These are phyloP conservation scores for Saitozyma podzolica DNA, from an alignment of 768 basidiomycete genomes.

Conservation along the genomic window DNA sequence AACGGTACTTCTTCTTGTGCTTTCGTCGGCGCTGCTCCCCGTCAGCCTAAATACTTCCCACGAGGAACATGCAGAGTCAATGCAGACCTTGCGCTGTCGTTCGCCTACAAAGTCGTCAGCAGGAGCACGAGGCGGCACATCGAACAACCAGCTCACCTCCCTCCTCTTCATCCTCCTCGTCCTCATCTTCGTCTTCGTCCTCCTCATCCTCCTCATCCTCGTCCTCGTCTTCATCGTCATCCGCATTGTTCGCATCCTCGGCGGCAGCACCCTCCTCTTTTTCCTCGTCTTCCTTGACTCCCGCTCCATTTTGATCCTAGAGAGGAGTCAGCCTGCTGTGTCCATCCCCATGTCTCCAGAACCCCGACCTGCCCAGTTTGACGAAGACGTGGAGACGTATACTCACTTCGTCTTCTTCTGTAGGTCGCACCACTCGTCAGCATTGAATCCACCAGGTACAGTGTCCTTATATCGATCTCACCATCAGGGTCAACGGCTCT, in stretches of 20 bases:
- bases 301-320: no score
- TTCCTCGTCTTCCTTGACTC: slow-evolving; percentile 46
- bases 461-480: slow-evolving; percentile 6
- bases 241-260: slow-evolving; percentile 40
- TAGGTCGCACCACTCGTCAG: slow-evolving; percentile 6
- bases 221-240: slow-evolving; percentile 12
- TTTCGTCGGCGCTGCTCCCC: slow-evolving; percentile 9
- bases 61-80: no score
- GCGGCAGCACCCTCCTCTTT: slow-evolving; percentile 53
- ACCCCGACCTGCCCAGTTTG: no score
- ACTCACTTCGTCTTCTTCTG: slow-evolving; percentile 18
- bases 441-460: slow-evolving; percentile 17
- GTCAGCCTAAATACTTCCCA: not conserved
- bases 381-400: not conserved
- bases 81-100: no score
- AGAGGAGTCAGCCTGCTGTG: no score
- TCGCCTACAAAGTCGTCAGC: no score
- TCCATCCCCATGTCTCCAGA: no score
- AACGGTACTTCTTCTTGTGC: slow-evolving; percentile 62
- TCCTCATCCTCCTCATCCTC: slow-evolving; percentile 16
- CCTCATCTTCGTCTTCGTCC: slow-evolving; percentile 18
- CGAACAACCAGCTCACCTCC: slow-evolving; percentile 18
- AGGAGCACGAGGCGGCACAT: not conserved
- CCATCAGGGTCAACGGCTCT: slow-evolving; percentile 37
- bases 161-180: slow-evolving; percentile 27